Evolutionary conservation across 164 flowering plant genomes (phyloP).

Genomic region (Vitis cinerea): DNA sequence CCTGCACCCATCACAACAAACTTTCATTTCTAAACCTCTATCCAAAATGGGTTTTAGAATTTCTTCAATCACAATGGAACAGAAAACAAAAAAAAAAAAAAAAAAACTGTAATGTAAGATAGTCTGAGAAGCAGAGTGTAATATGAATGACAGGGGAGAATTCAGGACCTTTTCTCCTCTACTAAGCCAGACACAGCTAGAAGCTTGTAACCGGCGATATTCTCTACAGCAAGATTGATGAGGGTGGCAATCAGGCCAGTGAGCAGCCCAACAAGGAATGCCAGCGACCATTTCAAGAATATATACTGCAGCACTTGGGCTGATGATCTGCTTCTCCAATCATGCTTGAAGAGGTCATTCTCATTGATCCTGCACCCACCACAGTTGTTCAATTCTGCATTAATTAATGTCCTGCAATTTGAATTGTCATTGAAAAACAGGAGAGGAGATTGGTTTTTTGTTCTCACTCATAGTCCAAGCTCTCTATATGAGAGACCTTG

Average conservation of each 20-base stretch:
- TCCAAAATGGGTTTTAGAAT: too few relatives aligned
- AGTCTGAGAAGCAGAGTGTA: too few relatives aligned
- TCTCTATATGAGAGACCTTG: slow-evolving; percentile 83
- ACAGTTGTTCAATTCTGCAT: slow-evolving; percentile 6
- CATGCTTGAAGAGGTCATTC: slow-evolving; percentile 94
- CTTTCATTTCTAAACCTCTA: not conserved
- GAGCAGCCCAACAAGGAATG: slow-evolving; percentile 75
- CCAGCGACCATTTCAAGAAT: slow-evolving; percentile 75
- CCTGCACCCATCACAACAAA: slow-evolving; percentile 38
- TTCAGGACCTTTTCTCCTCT: slow-evolving; percentile 42
- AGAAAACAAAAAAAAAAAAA: too few relatives aligned
- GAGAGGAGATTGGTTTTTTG: not conserved
- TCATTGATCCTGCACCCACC: slow-evolving; percentile 69
- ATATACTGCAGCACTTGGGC: slow-evolving; percentile 77
- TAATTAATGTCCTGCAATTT: not conserved
- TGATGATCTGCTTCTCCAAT: slow-evolving; percentile 85
- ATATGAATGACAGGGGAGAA: too few relatives aligned
- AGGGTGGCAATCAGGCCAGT: slow-evolving; percentile 77
- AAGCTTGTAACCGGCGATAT: slow-evolving; percentile 81
- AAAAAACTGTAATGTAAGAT: too few relatives aligned
- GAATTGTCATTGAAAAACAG: not conserved
- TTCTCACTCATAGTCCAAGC: slow-evolving; percentile 88
- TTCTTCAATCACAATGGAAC: too few relatives aligned
- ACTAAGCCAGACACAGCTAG: slow-evolving; percentile 44
- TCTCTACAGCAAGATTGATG: slow-evolving; percentile 91